Percentiles rank a stretch among this genome's conserved stretches.
phyloP scores from a whole-genome alignment of 208 protist species.

The Endotrypanum monterogeii region DNA sequence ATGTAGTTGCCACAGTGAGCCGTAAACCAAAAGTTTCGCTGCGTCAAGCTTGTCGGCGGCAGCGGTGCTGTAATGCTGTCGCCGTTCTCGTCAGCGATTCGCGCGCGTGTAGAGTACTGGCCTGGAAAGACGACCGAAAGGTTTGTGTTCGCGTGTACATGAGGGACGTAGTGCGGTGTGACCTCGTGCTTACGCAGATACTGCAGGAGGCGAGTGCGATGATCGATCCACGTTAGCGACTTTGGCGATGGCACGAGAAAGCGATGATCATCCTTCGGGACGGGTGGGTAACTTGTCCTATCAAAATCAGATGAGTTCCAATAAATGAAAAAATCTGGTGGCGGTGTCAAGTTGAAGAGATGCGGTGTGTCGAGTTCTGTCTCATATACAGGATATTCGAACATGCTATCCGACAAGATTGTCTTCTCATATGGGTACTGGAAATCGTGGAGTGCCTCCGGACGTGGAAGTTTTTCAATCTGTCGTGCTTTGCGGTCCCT shows the following conservation, averaged over 20 bases:
- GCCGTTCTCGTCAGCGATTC: constrained; percentile 60
- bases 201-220: constrained; percentile 45
- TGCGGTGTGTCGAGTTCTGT: constrained; percentile 88
- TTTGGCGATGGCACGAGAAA: constrained; percentile 53
- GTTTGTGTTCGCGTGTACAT: constrained; percentile 77
- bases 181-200: constrained; percentile 91
- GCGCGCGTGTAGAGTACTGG: constrained; percentile 48
- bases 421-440: constrained; percentile 93
- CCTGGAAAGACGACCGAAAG: constrained; percentile 87
- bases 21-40: constrained; percentile 91
- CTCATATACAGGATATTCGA: constrained; percentile 90
- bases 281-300: constrained; percentile 71
- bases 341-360: constrained; percentile 85
- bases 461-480: constrained; percentile 89
- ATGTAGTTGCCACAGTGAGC: constrained; percentile 92
- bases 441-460: constrained; percentile 87
- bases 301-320: constrained; percentile 87
- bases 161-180: constrained; percentile 66
- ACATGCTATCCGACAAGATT: constrained; percentile 89
- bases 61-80: constrained; percentile 51
- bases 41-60: constrained; percentile 52
- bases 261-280: constrained; percentile 76
- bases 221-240: constrained; percentile 51
- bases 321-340: constrained; percentile 89
- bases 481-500: constrained; percentile 83